phyloP scores from a whole-genome alignment of 257 asterid species.

The Plantago major region DNA sequence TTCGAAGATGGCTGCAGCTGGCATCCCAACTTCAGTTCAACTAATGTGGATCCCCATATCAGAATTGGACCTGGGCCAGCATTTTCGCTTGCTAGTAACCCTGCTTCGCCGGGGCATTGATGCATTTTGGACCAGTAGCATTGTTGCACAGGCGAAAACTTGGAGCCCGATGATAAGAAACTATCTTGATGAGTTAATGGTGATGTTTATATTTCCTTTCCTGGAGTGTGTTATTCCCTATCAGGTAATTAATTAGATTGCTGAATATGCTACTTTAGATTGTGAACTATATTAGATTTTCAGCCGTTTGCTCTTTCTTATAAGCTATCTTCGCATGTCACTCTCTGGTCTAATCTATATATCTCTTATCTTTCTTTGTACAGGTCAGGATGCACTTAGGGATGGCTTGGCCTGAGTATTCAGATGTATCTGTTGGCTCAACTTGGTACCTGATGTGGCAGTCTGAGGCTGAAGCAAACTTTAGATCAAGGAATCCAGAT shows the following conservation, averaged over 20 bases:
- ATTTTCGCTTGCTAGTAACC: constrained; percentile 50
- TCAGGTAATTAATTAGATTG: constrained; percentile 45
- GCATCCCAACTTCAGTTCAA: constrained; percentile 82
- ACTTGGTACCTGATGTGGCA: constrained; percentile 93
- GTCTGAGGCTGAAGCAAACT: constrained; percentile 67
- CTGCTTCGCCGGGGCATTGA: constrained; percentile 49
- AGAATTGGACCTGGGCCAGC: constrained; percentile 66
- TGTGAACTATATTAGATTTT: constrained; percentile 14
- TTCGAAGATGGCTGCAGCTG: constrained; percentile 76
- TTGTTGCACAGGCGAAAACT: constrained; percentile 41
- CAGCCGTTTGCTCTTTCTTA: constrained; percentile 14
- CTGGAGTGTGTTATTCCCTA: constrained; percentile 82
- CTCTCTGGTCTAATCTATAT: not conserved
- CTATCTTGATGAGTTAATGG: constrained; percentile 72
- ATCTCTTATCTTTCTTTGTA: constrained; percentile 15
- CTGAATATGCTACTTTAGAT: constrained; percentile 13
- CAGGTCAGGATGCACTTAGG: constrained; percentile 78
- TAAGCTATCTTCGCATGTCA: constrained; percentile 4
- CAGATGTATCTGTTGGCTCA: constrained; percentile 58
- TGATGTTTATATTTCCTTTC: constrained; percentile 71
- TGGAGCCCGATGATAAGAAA: constrained; percentile 45
- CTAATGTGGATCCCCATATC: constrained; percentile 94
- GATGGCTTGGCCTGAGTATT: constrained; percentile 96
- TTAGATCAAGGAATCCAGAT: constrained; percentile 52
- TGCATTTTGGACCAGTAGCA: constrained; percentile 52